Evolutionary conservation across 768 basidiomycete species (phyloP).

Genomic region (Boletus vinaceobasis): DNA sequence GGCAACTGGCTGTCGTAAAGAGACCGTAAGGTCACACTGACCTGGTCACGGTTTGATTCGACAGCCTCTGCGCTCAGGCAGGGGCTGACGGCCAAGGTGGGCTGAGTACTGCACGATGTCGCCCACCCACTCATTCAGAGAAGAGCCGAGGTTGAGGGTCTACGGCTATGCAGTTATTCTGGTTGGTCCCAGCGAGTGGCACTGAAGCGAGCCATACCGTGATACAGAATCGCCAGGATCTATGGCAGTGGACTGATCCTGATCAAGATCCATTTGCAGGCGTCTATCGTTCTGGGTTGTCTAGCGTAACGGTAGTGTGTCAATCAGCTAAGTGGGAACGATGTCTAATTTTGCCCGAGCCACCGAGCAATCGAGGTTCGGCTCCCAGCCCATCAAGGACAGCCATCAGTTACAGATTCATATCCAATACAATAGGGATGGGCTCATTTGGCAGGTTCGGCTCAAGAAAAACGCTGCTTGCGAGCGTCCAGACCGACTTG

Average conservation of each 20-base stretch:
- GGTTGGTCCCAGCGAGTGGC: background rate
- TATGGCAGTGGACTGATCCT: constrained; percentile 5
- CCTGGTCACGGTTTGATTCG: background rate
- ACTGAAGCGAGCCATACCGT: background rate
- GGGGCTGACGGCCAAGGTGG: background rate
- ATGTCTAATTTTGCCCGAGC: background rate
- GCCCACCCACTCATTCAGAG: background rate
- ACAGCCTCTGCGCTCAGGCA: background rate
- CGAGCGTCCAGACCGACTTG: constrained; percentile 3
- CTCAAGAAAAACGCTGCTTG: background rate
- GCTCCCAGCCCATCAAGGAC: background rate
- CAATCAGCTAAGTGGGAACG: constrained; percentile 12
- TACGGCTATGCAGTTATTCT: background rate
- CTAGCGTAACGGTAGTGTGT: constrained; percentile 16
- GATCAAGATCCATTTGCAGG: constrained; percentile 14
- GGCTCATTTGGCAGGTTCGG: background rate
- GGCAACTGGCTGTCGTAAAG: constrained; percentile 22
- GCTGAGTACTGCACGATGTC: background rate
- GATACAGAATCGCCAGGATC: background rate
- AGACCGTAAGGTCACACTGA: constrained; percentile 8
- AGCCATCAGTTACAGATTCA: constrained; percentile 1
- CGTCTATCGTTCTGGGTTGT: background rate
- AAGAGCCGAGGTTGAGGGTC: background rate
- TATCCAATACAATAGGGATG: constrained; percentile 1
- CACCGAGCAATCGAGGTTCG: background rate